Evolutionary conservation across 2,329 filamentous ascomycete genomes (phyloP), one percentile per base, ranked within the genome.

Genomic region (Monosporascus sp.): DNA sequence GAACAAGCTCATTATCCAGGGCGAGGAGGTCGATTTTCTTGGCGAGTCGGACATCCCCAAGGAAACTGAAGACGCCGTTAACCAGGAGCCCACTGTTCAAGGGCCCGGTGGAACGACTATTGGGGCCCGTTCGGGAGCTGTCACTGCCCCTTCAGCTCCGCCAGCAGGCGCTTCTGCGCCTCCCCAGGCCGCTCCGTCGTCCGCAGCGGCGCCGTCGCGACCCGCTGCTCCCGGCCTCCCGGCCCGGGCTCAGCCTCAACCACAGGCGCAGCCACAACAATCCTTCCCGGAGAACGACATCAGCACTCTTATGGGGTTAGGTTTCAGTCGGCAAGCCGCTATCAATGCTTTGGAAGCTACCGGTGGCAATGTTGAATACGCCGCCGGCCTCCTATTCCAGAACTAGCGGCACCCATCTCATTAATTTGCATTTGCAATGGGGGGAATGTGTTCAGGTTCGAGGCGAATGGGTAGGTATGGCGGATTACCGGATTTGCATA

Each of bases 41-140:
- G 88, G 90, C 47, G 94, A 97, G 72, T 88, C 88, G 3, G 93
- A 99, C 59, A 96, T 97, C 50, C 94, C 94, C n/a, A 95, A 88
- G 69, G 82, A 87, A 47, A 78, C 84, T 44, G 88, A 92, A 60
- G 86, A 89, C 55, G 82, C 83, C 3, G 78, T 86, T 55, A 80
- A 86, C 50, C 81, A 89, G 52, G 93, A 97, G 71, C 91, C 92
- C 5, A 90, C 87, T 15, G 82, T 97, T 48, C 81, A 85, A 45
- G 94, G 94, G 0, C 89, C 92, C 1, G 89, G 88, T 39, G 93
- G 92, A n/a, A 95, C 90, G 11, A 85, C 89, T 48, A 90, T 97
- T 57, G 93, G 93, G 44, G 86, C 88, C 48, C 82, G 85, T 52
- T 88, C 91, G 3, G 94, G 94, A 17, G 90, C 88, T 25, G 83